phyloP scores from a whole-genome alignment of 805 yeast species.

The Wickerhamomyces canadensis region DNA sequence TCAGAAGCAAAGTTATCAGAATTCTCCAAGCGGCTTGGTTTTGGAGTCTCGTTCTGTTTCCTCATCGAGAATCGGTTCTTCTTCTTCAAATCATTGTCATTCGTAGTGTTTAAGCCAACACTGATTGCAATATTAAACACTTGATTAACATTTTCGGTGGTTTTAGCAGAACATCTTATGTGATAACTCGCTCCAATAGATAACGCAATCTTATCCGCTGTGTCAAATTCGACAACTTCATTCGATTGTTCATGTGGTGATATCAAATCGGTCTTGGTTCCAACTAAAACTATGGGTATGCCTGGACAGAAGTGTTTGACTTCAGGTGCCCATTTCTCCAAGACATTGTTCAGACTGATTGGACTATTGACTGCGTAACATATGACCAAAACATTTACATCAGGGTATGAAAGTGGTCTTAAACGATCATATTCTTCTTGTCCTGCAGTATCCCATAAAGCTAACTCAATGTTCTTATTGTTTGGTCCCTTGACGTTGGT shows the following conservation, averaged over 20 bases:
- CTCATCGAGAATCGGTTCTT: constrained; percentile 2
- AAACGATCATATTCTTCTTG: constrained; percentile 82
- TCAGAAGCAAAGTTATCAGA: constrained; percentile 10
- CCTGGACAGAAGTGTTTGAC: constrained; percentile 77
- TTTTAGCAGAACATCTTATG: constrained; percentile 74
- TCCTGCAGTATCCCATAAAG: constrained; percentile 88
- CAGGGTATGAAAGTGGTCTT: constrained; percentile 75
- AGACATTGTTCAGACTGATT: constrained; percentile 63
- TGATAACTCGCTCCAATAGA: constrained; percentile 66
- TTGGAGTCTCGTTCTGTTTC: no score
- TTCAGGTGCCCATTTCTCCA: constrained; percentile 86
- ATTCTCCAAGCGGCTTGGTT: no score
- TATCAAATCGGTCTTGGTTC: constrained; percentile 67
- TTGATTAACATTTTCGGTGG: constrained; percentile 56
- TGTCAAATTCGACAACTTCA: constrained; percentile 39
- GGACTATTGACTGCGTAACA: constrained; percentile 68
- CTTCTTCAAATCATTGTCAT: constrained; percentile 8
- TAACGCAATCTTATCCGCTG: constrained; percentile 38
- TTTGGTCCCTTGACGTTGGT: constrained; percentile 46
- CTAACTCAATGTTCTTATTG: constrained; percentile 54
- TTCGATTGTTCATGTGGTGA: no score
- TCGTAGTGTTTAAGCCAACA: constrained; percentile 17
- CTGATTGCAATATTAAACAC: constrained; percentile 58
- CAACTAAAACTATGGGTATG: constrained; percentile 74
- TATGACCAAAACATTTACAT: constrained; percentile 65